Evolutionary conservation across 108 stramenopile genomes (phyloP), one percentile per base, ranked within the genome.

Genomic region (Asterionellopsis glacialis): DNA sequence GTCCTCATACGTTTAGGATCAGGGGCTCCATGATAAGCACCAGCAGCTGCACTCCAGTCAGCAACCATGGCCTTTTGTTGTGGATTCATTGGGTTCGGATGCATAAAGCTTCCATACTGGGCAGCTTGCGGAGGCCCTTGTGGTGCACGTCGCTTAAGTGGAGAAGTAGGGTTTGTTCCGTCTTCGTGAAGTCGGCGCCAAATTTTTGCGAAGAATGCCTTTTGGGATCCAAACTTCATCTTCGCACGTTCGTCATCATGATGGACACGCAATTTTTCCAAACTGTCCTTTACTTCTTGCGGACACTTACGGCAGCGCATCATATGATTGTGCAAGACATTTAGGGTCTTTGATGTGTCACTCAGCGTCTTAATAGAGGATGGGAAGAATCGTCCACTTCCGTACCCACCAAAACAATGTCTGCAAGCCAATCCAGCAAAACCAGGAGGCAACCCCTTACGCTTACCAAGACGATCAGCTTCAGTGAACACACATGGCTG

Each of bases 201-300:
- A 49, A 91, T 84, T 23, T 78, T 69, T 21, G 81, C 82, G 61
- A 91, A 91, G 65, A 91, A 91, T 22, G 90, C 85, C 62, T 91
- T 91, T 61, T 91, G 90, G 41, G 73, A 75, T 22, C 90, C 90
- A 67, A 87, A 91, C 51, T 87, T 91, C 85, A 85, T 85, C 22
- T 85, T 85, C 15, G 77, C 68, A 7, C 90, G 74, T 68, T 91
- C 80, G 15, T 79, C 82, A 38, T 91, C 86, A 44, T 90, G 89
- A 39, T 55, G 47, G 24, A 44, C 69, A 38, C 82, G 82, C 15
- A 71, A 57, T n/a, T 60, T 70, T 14, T 74, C 66, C 39, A 90
- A 55, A 11, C 51, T 63, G 15, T 74, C 80, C 0, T 77, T 64
- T 11, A 85, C 69, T 42, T 83, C 85, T 33, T 69, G 63, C 13